These are phyloP conservation scores for Aegilops tauschii DNA, from an alignment of 176 grass and related monocot species.

Conservation along the genomic window DNA sequence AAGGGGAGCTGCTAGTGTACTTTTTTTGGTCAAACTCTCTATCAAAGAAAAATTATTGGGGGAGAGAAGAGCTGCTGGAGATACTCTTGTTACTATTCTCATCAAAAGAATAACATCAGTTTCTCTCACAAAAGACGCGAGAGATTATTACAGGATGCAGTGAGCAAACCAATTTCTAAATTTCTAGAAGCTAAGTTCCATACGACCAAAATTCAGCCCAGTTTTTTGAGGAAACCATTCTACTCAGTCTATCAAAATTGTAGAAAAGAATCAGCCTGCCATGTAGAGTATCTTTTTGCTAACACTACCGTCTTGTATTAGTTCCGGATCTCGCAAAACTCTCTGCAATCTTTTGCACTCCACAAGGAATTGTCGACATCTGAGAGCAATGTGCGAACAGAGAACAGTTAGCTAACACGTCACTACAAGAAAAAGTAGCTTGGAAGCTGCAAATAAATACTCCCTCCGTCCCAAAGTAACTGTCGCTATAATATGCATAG, in stretches of 20 bases:
- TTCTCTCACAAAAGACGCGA: constrained; percentile 23
- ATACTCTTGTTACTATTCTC: constrained; percentile 33
- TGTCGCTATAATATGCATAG: too few relatives aligned
- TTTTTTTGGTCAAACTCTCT: not conserved
- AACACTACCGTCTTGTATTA: constrained; percentile 36
- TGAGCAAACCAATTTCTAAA: constrained; percentile 16
- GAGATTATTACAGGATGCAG: constrained; percentile 33
- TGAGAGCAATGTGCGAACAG: constrained; percentile 7
- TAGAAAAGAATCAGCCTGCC: constrained; percentile 44
- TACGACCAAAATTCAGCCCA: constrained; percentile 32
- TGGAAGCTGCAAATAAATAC: constrained; percentile 13
- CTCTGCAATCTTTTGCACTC: constrained; percentile 34
- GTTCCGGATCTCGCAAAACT: constrained; percentile 36
- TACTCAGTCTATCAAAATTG: constrained; percentile 56
- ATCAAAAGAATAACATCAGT: constrained; percentile 44
- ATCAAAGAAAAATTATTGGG: not conserved
- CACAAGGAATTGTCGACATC: constrained; percentile 29
- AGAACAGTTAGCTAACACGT: constrained; percentile 14
- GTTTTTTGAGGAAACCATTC: constrained; percentile 6
- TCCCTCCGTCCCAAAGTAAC: not conserved
- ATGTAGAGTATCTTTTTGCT: constrained; percentile 28
- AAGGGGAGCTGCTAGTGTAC: not conserved
- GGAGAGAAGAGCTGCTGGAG: not conserved
- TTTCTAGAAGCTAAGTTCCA: constrained; percentile 22
- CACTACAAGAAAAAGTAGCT: not conserved